Evolutionary conservation across 305 asterid genomes (phyloP).

Genomic region (Fraxinus paxiana): DNA sequence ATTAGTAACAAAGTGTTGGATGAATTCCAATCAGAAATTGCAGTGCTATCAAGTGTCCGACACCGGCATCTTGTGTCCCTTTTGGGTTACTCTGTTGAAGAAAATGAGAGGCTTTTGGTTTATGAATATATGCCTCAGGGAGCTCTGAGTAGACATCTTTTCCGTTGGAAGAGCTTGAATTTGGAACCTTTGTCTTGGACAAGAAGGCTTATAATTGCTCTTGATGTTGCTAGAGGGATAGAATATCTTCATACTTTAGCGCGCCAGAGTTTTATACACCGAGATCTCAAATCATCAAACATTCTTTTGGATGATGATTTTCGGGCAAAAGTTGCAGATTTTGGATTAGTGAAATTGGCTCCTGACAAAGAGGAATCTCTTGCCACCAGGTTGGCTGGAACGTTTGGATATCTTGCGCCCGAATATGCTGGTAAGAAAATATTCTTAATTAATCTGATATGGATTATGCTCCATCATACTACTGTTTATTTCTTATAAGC

Average conservation of each 20-base stretch:
- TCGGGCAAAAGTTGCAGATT: conserved; percentile 79
- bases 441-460: background rate
- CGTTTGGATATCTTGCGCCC: conserved; percentile 87
- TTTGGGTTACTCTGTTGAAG: conserved; percentile 64
- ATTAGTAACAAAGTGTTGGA: conserved; percentile 53
- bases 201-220: conserved; percentile 58
- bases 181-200: conserved; percentile 70
- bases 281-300: conserved; percentile 76
- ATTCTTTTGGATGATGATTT: conserved; percentile 66
- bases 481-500: background rate
- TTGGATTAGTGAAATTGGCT: conserved; percentile 85
- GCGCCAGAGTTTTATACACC: conserved; percentile 70
- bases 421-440: conserved; percentile 71
- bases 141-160: conserved; percentile 75
- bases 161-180: conserved; percentile 57
- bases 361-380: conserved; percentile 64
- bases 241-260: conserved; percentile 80
- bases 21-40: conserved; percentile 77
- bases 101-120: conserved; percentile 69
- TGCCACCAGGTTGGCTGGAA: conserved; percentile 77
- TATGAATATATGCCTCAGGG: conserved; percentile 81
- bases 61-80: conserved; percentile 85
- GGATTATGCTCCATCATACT: background rate
- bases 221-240: conserved; percentile 79
- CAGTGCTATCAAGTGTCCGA: conserved; percentile 72